Conservation (phyloP, 768 basidiomycete species). For the Pulveroboletus frians region DNA sequence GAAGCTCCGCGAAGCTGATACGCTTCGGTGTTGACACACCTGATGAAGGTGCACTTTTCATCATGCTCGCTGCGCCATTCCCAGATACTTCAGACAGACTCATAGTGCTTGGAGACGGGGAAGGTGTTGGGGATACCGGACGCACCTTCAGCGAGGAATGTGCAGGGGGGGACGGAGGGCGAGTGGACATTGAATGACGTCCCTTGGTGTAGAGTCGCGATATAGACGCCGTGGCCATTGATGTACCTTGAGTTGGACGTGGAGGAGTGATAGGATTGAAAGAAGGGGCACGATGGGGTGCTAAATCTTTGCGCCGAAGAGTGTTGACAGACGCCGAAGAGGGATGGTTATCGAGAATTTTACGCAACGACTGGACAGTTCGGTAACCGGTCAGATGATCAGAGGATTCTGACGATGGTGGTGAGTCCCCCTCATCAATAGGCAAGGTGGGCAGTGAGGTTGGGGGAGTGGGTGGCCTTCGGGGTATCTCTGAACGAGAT, state of each 20-base stretch:
- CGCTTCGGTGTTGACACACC: constrained; percentile 60
- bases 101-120: constrained; percentile 31
- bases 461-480: constrained; percentile 15
- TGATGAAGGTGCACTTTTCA: constrained; percentile 43
- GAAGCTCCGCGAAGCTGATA: constrained; percentile 75
- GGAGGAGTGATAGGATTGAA: constrained; percentile 45
- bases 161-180: constrained; percentile 55
- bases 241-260: constrained; percentile 53
- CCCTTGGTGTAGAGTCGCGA: constrained; percentile 70
- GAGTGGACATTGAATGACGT: constrained; percentile 55
- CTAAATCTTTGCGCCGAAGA: constrained; percentile 9
- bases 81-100: constrained; percentile 27
- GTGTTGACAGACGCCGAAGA: constrained; percentile 31
- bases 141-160: constrained; percentile 43
- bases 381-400: constrained; percentile 49
- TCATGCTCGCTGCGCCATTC: constrained; percentile 25
- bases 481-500: constrained; percentile 31
- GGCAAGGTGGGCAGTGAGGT: constrained; percentile 46
- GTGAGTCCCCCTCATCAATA: constrained; percentile 49
- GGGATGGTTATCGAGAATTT: constrained; percentile 54
- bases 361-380: constrained; percentile 62
- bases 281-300: constrained; percentile 14
- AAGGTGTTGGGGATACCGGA: constrained; percentile 34
- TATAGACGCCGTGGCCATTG: constrained; percentile 71
- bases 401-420: constrained; percentile 50